Evolutionary conservation across 1,284 basidiomycete species (phyloP), one percentile per base, ranked within the genome.

Genomic region (Inonotus hispidus): DNA sequence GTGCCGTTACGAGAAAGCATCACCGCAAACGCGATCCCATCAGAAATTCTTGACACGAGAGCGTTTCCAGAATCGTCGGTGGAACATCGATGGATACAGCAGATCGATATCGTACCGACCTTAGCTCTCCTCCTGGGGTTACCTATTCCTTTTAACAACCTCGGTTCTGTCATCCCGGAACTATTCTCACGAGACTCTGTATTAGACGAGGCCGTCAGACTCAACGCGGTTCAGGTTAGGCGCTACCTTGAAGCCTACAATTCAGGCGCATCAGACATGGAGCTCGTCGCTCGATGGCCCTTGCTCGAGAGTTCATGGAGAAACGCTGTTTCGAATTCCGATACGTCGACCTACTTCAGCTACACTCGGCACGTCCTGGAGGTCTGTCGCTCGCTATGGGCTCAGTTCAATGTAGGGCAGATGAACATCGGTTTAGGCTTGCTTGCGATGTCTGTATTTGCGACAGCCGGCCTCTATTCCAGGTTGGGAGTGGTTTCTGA

Each of bases 101-200:
- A 99, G 74, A 97, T 99, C 67, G 96, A 98, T 73, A 79, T 99
- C 37, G 85, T 98, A 0, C 93, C 96, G 0, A 90, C 94, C 0
- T 73, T 99, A 32, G 87, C 94, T 1, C 82, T 98, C n/a, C 82
- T 98, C 7, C 85, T 99, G 11, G 95, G 96, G 21, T 75, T 97
- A 2, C 93, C 95, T 0, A 90, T 99, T 53, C 97, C 97, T 0
- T 98, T 90, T 78, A 98, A 96, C 74, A 98, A 93, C 68, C 86
- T 99, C 14, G 97, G 97, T 0, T 84, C 82, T 1, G 76, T 97
- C 61, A 92, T 99, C 25, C 96, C 96, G 0, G 95, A 99, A 70
- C 75, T 95, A 16, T 98, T 99, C 72, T 71, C 73, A 65, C 71
- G 71, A 29, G 35, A 21, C 11, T 35, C 71, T 14, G 61, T 66